Conservation (phyloP, 2,329 filamentous ascomycete genomes). For the Helminthosporium solani region DNA sequence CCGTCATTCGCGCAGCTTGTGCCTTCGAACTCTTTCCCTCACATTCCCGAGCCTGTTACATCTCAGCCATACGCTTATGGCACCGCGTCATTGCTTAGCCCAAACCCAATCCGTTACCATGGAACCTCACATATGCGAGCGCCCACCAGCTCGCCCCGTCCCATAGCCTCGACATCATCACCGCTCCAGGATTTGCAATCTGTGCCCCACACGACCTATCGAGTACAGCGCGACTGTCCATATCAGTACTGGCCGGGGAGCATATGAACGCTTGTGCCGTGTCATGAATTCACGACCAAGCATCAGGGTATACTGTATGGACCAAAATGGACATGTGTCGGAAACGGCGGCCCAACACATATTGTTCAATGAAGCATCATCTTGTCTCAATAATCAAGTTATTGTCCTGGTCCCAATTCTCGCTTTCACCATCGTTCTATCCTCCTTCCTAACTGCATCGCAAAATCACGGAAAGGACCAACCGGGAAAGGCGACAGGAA, state of each 20-base stretch:
- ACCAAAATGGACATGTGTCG: neutral
- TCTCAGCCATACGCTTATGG: conserved; percentile 17
- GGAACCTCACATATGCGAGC: conserved; percentile 8
- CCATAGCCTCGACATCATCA: conserved; percentile 11
- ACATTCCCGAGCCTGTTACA: conserved; percentile 7
- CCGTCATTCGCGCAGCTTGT: conserved; percentile 17
- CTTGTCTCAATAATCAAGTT: neutral
- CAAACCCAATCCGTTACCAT: conserved; percentile 14
- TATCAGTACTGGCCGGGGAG: conserved; percentile 18
- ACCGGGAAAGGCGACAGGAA: too few species aligned
- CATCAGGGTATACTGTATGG: neutral
- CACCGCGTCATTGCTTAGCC: conserved; percentile 15
- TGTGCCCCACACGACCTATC: conserved; percentile 13
- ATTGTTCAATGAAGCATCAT: neutral
- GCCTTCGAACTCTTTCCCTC: conserved; percentile 12
- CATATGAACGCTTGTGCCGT: neutral
- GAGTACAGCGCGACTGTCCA: conserved; percentile 14
- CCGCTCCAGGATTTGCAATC: conserved; percentile 24
- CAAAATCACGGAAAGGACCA: too few species aligned
- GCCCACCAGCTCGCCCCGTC: conserved; percentile 13
- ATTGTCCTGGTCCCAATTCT: neutral
- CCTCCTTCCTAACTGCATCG: too few species aligned
- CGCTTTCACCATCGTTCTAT: neutral
- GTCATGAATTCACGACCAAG: neutral
- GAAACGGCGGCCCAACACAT: neutral